A percentile compares a stretch with the other conserved stretches of the same genome.
Evolutionary conservation across 176 grass and related monocot species (phyloP).

Genomic region (Hordeum vulgare): DNA sequence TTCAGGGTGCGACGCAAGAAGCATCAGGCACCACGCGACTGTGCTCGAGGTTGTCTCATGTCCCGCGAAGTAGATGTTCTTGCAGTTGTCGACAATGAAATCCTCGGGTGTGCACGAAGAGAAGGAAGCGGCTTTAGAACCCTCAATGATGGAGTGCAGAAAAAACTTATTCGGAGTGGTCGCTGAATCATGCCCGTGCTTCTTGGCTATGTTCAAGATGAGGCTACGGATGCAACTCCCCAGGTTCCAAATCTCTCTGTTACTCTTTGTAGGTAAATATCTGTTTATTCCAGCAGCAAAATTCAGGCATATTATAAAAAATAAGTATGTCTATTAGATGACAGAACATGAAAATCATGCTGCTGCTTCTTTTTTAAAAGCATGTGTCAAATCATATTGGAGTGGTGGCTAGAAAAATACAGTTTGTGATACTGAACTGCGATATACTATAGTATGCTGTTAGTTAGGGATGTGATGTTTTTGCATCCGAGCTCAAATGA

Average conservation of each 20-base stretch:
- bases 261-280: constrained; percentile 58
- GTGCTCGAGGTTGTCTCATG: constrained; percentile 59
- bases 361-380: background rate
- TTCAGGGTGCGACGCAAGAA: constrained; percentile 60
- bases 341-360: background rate
- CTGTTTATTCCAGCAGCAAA: constrained; percentile 10
- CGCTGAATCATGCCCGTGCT: constrained; percentile 2
- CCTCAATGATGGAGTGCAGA: constrained; percentile 63
- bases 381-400: background rate
- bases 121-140: constrained; percentile 13
- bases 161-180: constrained; percentile 19
- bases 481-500: too few relatives aligned
- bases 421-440: background rate
- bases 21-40: constrained; percentile 64
- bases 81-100: constrained; percentile 85
- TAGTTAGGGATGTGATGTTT: too few relatives aligned
- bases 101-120: constrained; percentile 12
- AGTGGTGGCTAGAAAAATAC: background rate
- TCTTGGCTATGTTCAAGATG: constrained; percentile 43
- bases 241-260: constrained; percentile 58
- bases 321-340: background rate
- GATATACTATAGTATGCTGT: background rate
- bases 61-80: constrained; percentile 79
- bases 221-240: constrained; percentile 30
- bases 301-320: background rate